These are phyloP conservation scores for Neoboletus subvelutipes DNA, from an alignment of 768 basidiomycete species.

Conservation along the genomic window DNA sequence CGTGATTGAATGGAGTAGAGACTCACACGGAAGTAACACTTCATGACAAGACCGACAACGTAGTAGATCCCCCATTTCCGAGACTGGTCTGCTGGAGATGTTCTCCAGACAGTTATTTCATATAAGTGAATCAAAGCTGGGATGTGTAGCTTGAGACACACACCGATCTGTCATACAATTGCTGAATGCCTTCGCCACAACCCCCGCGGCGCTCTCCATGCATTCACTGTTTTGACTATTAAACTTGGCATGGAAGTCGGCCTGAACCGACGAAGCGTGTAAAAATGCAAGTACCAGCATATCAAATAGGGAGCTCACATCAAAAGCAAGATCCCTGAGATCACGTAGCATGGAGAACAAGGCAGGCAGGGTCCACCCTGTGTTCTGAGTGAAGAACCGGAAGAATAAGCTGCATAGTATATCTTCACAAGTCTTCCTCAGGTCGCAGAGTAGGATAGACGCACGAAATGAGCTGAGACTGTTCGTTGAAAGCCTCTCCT, in stretches of 20 bases:
- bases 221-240: slow-evolving; percentile 57
- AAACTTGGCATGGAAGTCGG: slow-evolving; percentile 59
- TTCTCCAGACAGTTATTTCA: slow-evolving; percentile 36
- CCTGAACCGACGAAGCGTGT: slow-evolving; percentile 36
- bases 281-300: background rate
- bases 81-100: slow-evolving; percentile 68
- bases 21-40: slow-evolving; percentile 90
- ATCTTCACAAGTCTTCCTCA: background rate
- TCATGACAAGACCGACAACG: slow-evolving; percentile 85
- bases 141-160: slow-evolving; percentile 8
- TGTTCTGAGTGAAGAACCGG: slow-evolving; percentile 75
- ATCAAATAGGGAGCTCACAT: slow-evolving; percentile 47
- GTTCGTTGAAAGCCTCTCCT: slow-evolving; percentile 78
- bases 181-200: slow-evolving; percentile 87
- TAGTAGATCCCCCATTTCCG: slow-evolving; percentile 93
- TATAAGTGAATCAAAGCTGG: background rate
- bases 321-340: slow-evolving; percentile 80
- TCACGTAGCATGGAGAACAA: slow-evolving; percentile 81
- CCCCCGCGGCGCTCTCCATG: slow-evolving; percentile 86
- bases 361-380: slow-evolving; percentile 83
- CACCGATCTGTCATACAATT: slow-evolving; percentile 84
- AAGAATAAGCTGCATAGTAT: slow-evolving; percentile 58
- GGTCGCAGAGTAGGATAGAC: slow-evolving; percentile 29
- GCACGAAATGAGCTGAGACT: slow-evolving; percentile 73
- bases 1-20: background rate